Percentiles rank a stretch among this genome's conserved stretches.
Evolutionary conservation across 106 monocot species (phyloP).

Genomic region (Hemerocallis citrina): DNA sequence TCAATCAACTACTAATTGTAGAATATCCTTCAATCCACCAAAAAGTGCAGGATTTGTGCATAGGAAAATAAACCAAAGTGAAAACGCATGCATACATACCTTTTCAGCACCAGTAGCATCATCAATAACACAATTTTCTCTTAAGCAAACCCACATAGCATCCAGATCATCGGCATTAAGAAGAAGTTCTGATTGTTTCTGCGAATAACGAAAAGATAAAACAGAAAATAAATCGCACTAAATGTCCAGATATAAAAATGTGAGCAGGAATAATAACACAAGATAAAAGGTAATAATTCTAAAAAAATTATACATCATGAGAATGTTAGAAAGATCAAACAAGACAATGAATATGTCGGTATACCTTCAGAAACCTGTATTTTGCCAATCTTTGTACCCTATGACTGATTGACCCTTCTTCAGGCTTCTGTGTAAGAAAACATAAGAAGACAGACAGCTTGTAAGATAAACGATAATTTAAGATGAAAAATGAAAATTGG

Average conservation of each 20-base stretch:
- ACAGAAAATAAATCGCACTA: not conserved
- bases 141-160: slow-evolving; percentile 99
- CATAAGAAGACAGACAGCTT: not conserved
- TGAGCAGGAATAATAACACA: not conserved
- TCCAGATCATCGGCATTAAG: slow-evolving; percentile 98
- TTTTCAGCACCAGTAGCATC: slow-evolving; percentile 98
- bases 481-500: too few relatives aligned
- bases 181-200: slow-evolving; percentile 98
- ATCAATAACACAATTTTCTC: slow-evolving; percentile 99
- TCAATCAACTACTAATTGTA: not conserved
- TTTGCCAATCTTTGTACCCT: slow-evolving; percentile 97
- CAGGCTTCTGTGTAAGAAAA: slow-evolving; percentile 76
- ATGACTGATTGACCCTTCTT: slow-evolving; percentile 97
- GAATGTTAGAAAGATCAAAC: not conserved
- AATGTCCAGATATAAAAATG: not conserved
- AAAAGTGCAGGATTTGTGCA: not conserved
- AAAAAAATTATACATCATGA: not conserved
- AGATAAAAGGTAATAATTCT: not conserved
- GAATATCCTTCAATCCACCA: not conserved
- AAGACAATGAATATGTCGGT: not conserved
- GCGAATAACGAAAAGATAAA: slow-evolving; percentile 10
- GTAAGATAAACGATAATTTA: not conserved
- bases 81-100: slow-evolving; percentile 24
- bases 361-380: slow-evolving; percentile 92
- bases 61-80: not conserved